phyloP scores from a whole-genome alignment of 179 eudicot species.

The Spinacia oleracea region DNA sequence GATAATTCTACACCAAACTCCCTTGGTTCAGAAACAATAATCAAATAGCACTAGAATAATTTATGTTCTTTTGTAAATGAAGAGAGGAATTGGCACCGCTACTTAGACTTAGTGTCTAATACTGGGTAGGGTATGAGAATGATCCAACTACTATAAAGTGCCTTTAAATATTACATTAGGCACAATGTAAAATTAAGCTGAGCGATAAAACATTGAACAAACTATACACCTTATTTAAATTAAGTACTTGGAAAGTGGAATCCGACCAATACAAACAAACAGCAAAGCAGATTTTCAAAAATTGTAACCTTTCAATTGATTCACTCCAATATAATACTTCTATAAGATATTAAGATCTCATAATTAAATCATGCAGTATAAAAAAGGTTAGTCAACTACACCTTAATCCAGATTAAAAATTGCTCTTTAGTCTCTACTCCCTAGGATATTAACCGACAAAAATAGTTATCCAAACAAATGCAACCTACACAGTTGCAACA shows the following conservation, averaged over 20 bases:
- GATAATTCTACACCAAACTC: background rate
- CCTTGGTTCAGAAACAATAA: background rate
- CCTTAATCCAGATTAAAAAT: constrained; percentile 9
- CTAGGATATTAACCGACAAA: background rate
- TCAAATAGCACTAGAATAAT: too few relatives aligned
- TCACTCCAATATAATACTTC: too few relatives aligned
- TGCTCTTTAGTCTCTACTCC: background rate
- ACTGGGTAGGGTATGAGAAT: background rate
- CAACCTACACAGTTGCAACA: background rate
- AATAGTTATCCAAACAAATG: background rate
- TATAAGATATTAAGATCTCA: too few relatives aligned
- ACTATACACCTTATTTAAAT: background rate
- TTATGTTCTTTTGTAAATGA: too few relatives aligned
- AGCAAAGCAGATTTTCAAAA: background rate
- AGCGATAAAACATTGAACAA: background rate
- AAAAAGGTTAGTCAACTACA: background rate
- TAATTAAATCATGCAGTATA: background rate
- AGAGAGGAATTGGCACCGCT: too few relatives aligned
- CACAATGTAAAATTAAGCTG: background rate
- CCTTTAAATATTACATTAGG: background rate
- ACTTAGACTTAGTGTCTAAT: too few relatives aligned
- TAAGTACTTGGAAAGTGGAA: constrained; percentile 1
- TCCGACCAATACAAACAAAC: background rate
- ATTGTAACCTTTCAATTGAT: background rate
- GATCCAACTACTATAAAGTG: background rate